Base-by-base conservation (phyloP, 768 basidiomycete genomes). In the Xerocomus spinulosus region DNA sequence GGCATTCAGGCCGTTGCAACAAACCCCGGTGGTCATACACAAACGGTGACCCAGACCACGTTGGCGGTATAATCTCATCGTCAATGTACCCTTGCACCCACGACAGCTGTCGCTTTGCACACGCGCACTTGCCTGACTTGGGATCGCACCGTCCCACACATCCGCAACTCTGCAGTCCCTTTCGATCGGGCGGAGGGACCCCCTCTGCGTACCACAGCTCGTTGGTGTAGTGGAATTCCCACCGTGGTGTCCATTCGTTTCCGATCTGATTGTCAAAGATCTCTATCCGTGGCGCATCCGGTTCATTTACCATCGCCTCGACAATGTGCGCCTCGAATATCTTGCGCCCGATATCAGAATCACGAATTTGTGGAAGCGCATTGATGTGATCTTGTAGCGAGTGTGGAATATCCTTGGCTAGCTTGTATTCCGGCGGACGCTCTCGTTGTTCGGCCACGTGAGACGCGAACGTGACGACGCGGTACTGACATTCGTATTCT, bases 171-270 rank as follows among this genome's bases (percentile, higher is more conserved):
- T 73, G 58, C 37, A 92, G 66, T 21, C 71, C 71, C 28, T 69
- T 66, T 17, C 77, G 58, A 52, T 87, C 81, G 1, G 89, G 85
- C 10, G 74, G 75, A 0, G 83, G 81, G 3, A 93, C 85, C 5
- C 72, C 80, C 12, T 81, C 74, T 2, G 78, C 80, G 50, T 83
- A 81, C 76, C 87, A 86, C 73, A 92, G 81, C 44, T 79, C 68
- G 63, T 95, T 93, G 10, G 87, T 82, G 62, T 95, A 95, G 51
- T 83, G 73, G 57, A 93, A 96, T 57, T 95, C 92, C 80, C 87
- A 91, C 21, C 78, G 78, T 0, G 92, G 92, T 18, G 83, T 78
- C 9, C 79, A 72, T 51, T 86, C 84, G 9, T 73, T 61, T 51
- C 89, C 88, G 20, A 90, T 70, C 0, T 76, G 64, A 57, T 93